Base-by-base conservation (phyloP, 202 grass and related monocot genomes). In the Hordeum pubiflorum region DNA sequence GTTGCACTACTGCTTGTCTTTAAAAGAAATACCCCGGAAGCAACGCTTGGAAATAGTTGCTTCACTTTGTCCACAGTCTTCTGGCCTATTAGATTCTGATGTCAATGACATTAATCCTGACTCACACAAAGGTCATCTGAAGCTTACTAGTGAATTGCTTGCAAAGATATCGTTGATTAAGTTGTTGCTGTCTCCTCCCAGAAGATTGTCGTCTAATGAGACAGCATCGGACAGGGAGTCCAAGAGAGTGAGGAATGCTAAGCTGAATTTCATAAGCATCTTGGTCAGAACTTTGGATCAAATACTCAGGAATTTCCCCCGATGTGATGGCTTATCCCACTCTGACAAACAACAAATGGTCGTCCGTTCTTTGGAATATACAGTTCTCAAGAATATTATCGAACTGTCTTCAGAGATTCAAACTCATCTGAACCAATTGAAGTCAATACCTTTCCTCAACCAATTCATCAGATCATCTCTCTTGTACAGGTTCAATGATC, bases 381-480 rank as follows among this genome's bases (percentile, higher is more conserved):
- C 79, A 66, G 87, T 97, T 87, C 83, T 94, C 83, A 91, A 81
- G 59, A 92, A 94, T 80, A 97, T 94, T 46, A 78, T 94, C 11
- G 88, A 94, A 84, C 41, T 97, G 56, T 90, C 83, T 59, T 78
- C 78, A 34, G 91, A 94, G 66, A 82, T 80, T 72, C 82, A 85
- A 79, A 81, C 33, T 55, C 74, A 86, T 76, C 84, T 92, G 70
- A 86, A 74, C 39, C 78, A 87, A 23, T 74, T 91, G 63, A 87
- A 88, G 44, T 86, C 89, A 29, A 84, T 97, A 84, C 86, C 89
- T 66, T 94, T 94, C 83, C 87, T 97, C 38, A 83, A 76, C 55
- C 81, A 79, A 56, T 91, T 97, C 79, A 82, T 97, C 72, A 92
- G 88, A 91, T 94, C 94, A 85, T 97, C 78, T 46, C 91, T 97